Evolutionary conservation across 2,329 filamentous ascomycete species (phyloP), one percentile per base, ranked within the genome.

Genomic region (Scleromitrula shiraiana): DNA sequence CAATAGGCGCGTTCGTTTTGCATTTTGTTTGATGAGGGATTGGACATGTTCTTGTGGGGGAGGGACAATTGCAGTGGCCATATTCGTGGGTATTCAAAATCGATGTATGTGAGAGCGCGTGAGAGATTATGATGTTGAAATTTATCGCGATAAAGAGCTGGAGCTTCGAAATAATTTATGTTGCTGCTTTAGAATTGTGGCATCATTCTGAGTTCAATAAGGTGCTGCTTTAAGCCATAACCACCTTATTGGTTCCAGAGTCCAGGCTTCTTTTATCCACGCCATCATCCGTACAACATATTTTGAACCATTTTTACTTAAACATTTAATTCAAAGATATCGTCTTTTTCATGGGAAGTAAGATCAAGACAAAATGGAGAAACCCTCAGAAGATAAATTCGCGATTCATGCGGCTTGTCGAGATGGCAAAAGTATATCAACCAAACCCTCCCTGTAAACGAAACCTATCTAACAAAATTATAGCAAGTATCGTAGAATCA

Each of bases 371-470:
- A 39, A 15, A 22, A 49, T 49, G 46, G 40, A 49, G n/a, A 44
- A 44, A 14, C 23, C 35, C 23, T 33, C 41, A 22, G 66, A 70
- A 40, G 72, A 80, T 43, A 88, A 84, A 59, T 96, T 83, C 59
- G 85, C 88, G 23, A 83, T 96, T 36, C 91, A 97, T 63, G 86
- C 86, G 56, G 91, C 91, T 35, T 84, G 85, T 53, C 78, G 90
- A 49, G 88, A 95, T 65, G 89, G 90, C 35, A 85, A 80, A 72
- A 76, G 90, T 95, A 75, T 75, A 42, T 50, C 10, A 37, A 5
- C 7, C 48, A 49, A 45, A 48, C 15, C 26, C n/a, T 47, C 15
- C 27, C 17, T 24, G 17, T 23, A n/a, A 52, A 47, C 39, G 37
- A 33, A 42, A 12, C 53, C 17, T 56, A 48, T 56, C 63, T 63